A percentile compares a stretch with the other conserved stretches of the same genome.
Evolutionary conservation across 139 green algal species (phyloP).

Genomic region (Desmodesmus armatus): DNA sequence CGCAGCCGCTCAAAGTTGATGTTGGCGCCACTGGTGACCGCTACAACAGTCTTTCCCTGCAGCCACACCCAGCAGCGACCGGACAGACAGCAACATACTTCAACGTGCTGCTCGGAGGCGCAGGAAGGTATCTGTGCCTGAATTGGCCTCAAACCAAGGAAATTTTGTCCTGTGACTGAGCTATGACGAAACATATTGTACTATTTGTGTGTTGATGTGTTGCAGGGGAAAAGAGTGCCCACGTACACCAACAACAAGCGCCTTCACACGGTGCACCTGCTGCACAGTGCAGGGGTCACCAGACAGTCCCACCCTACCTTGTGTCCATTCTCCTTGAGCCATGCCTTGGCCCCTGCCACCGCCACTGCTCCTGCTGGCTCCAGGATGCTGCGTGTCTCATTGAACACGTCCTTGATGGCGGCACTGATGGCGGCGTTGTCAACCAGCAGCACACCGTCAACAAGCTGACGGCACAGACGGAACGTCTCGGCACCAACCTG

Average conservation of each 20-base stretch:
- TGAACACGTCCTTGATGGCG: conserved; percentile 96
- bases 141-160: too few species aligned
- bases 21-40: conserved; percentile 85
- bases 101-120: too few species aligned
- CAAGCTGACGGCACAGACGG: conserved; percentile 85
- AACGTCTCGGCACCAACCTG: conserved; percentile 94
- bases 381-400: conserved; percentile 89
- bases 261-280: too few species aligned
- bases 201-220: too few species aligned
- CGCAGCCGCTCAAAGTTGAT: conserved; percentile 98
- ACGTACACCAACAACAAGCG: too few species aligned
- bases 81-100: too few species aligned
- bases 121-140: too few species aligned
- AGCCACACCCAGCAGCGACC: too few species aligned
- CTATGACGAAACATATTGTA: too few species aligned
- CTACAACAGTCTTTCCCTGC: conserved; percentile 77
- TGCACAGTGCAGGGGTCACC: too few species aligned
- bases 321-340: conserved; percentile 69
- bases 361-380: conserved; percentile 95
- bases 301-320: conserved; percentile 63
- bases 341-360: conserved; percentile 82
- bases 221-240: too few species aligned
- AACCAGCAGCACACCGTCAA: conserved; percentile 95
- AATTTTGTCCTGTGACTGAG: too few species aligned
- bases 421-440: conserved; percentile 87